These are phyloP conservation scores for Colletotrichum coccodes DNA, from an alignment of 2,329 filamentous ascomycete species.

Conservation along the genomic window DNA sequence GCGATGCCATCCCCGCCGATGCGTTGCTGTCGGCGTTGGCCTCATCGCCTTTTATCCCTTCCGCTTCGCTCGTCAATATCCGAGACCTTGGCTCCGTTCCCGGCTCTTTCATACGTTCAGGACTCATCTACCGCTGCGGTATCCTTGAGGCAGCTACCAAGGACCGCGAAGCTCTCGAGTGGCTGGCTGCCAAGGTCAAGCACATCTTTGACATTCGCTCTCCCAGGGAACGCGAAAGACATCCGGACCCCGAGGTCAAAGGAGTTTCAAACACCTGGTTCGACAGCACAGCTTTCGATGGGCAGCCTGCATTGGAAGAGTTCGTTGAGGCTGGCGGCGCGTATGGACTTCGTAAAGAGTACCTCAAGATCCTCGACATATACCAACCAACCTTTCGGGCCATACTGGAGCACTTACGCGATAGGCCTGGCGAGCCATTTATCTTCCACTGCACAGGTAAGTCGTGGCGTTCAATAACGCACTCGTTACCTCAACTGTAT, in stretches of 20 bases:
- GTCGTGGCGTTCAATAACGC: constrained; percentile 30
- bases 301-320: constrained; percentile 47
- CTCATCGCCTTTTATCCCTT: constrained; percentile 56
- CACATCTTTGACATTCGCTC: constrained; percentile 64
- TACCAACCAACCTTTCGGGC: constrained; percentile 54
- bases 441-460: constrained; percentile 66
- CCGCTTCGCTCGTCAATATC: constrained; percentile 60
- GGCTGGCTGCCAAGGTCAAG: constrained; percentile 49
- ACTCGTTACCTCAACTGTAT: not conserved
- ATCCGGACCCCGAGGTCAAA: constrained; percentile 55
- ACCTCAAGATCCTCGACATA: constrained; percentile 55
- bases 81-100: constrained; percentile 60
- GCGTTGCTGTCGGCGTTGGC: constrained; percentile 48
- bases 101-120: constrained; percentile 50
- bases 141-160: constrained; percentile 46
- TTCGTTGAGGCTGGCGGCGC: constrained; percentile 59
- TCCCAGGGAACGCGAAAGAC: constrained; percentile 50
- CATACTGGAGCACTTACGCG: constrained; percentile 59
- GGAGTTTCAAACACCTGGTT: constrained; percentile 60
- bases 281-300: constrained; percentile 45
- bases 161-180: constrained; percentile 45
- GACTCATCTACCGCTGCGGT: constrained; percentile 58
- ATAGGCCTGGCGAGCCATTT: constrained; percentile 55
- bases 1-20: constrained; percentile 48
- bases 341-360: constrained; percentile 56